Conservation (phyloP, 768 basidiomycete species). For the Exidia glandulosa region DNA sequence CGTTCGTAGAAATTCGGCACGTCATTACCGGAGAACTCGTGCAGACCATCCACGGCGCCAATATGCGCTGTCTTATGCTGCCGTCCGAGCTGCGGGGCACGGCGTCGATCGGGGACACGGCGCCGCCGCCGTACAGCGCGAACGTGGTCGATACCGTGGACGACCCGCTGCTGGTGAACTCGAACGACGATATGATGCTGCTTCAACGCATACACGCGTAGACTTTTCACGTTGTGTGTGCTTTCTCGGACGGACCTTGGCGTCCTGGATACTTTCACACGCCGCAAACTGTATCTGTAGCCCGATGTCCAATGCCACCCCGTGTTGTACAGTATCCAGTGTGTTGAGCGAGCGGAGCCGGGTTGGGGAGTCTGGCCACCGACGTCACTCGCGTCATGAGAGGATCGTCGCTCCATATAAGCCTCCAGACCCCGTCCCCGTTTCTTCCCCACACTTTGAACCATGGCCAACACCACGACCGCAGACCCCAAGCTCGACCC, state of each 20-base stretch:
- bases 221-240: too few relatives aligned
- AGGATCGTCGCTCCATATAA: too few relatives aligned
- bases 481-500: slow-evolving; percentile 44
- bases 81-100: not conserved
- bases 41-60: not conserved
- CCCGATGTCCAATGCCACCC: too few relatives aligned
- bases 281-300: too few relatives aligned
- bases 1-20: not conserved
- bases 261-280: too few relatives aligned
- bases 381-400: too few relatives aligned
- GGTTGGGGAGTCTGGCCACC: too few relatives aligned
- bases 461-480: slow-evolving; percentile 5
- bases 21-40: not conserved
- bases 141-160: not conserved
- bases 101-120: not conserved
- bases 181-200: not conserved
- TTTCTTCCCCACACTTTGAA: not conserved
- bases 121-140: not conserved
- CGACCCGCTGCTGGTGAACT: not conserved
- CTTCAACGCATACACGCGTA: not conserved
- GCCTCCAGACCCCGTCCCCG: not conserved
- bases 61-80: not conserved
- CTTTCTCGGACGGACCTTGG: too few relatives aligned
- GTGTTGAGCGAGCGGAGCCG: too few relatives aligned
- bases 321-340: too few relatives aligned